phyloP scores from a whole-genome alignment of 2,329 filamentous ascomycete species.

The Paraphaeosphaeria sporulosa region DNA sequence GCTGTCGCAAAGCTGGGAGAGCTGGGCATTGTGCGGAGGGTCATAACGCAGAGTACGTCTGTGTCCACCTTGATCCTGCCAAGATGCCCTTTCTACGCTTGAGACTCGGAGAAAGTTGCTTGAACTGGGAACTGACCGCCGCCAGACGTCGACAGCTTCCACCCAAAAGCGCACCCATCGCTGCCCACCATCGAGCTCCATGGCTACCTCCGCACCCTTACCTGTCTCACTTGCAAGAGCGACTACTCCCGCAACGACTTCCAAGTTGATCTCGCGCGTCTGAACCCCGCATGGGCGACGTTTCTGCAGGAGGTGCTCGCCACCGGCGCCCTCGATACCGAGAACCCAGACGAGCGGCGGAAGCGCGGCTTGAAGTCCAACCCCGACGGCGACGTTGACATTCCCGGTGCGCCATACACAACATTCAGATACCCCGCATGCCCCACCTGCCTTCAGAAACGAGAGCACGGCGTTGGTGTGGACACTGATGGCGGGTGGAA shows the following conservation, averaged over 20 bases:
- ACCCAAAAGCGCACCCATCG: slow-evolving; percentile 76
- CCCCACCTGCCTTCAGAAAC: slow-evolving; percentile 74
- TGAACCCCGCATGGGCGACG: slow-evolving; percentile 87
- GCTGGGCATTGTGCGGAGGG: slow-evolving; percentile 74
- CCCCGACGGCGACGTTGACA: slow-evolving; percentile 92
- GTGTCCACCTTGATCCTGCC: neutral
- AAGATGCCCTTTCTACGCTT: neutral
- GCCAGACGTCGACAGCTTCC: slow-evolving; percentile 91
- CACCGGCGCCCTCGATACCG: slow-evolving; percentile 77
- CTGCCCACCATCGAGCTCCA: slow-evolving; percentile 85
- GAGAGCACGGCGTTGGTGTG: slow-evolving; percentile 71
- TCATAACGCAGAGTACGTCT: slow-evolving; percentile 81
- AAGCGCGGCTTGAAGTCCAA: slow-evolving; percentile 80
- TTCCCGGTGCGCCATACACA: slow-evolving; percentile 85
- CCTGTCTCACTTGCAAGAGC: slow-evolving; percentile 80
- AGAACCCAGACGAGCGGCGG: slow-evolving; percentile 74
- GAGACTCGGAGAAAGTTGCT: neutral
- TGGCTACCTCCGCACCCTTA: slow-evolving; percentile 82
- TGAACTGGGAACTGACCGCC: slow-evolving; percentile 11
- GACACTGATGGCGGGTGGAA: slow-evolving; percentile 83
- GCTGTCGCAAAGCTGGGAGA: slow-evolving; percentile 76
- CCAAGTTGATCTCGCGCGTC: slow-evolving; percentile 74
- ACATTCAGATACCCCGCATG: slow-evolving; percentile 93
- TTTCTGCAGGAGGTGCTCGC: slow-evolving; percentile 77
- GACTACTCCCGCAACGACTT: slow-evolving; percentile 77